A percentile compares a stretch with the other conserved stretches of the same genome.
phyloP scores from a whole-genome alignment of 345 rosid genomes.

The Hirschfeldia incana region DNA sequence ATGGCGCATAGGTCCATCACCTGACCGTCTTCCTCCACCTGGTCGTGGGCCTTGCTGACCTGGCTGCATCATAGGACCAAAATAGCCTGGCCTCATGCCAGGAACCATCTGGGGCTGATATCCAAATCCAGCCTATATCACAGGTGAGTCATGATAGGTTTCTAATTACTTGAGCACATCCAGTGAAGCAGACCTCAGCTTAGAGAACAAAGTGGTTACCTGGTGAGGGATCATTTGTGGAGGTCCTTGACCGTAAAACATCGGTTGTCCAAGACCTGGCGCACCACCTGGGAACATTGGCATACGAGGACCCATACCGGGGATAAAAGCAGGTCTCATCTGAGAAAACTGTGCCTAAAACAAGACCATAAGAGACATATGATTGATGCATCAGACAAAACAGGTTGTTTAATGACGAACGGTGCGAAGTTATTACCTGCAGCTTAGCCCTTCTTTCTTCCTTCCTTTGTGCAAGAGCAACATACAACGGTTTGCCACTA shows the following conservation, averaged over 20 bases:
- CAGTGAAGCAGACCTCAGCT: neutral
- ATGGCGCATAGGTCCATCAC: constrained; percentile 60
- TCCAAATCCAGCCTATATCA: constrained; percentile 92
- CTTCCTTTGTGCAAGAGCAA: constrained; percentile 90
- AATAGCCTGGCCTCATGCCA: constrained; percentile 66
- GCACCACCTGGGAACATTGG: constrained; percentile 86
- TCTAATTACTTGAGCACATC: neutral
- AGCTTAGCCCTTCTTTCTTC: constrained; percentile 95
- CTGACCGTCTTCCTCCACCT: constrained; percentile 78
- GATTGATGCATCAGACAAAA: neutral
- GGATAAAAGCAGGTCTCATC: constrained; percentile 72
- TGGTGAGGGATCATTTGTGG: constrained; percentile 88
- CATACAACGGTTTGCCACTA: constrained; percentile 85
- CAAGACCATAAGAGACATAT: neutral
- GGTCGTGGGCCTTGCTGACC: constrained; percentile 91
- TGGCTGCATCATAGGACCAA: constrained; percentile 84
- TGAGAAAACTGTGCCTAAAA: constrained; percentile 91
- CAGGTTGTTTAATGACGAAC: too few species aligned
- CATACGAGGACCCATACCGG: constrained; percentile 79
- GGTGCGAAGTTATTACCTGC: constrained; percentile 51
- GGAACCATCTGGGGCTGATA: constrained; percentile 95
- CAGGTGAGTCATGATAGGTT: neutral
- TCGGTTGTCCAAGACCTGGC: constrained; percentile 83
- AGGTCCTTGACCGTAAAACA: constrained; percentile 95
- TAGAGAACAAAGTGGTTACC: constrained; percentile 40